Evolutionary conservation across 495 filamentous ascomycete species (phyloP).

Genomic region (Penicillium tannophilum): DNA sequence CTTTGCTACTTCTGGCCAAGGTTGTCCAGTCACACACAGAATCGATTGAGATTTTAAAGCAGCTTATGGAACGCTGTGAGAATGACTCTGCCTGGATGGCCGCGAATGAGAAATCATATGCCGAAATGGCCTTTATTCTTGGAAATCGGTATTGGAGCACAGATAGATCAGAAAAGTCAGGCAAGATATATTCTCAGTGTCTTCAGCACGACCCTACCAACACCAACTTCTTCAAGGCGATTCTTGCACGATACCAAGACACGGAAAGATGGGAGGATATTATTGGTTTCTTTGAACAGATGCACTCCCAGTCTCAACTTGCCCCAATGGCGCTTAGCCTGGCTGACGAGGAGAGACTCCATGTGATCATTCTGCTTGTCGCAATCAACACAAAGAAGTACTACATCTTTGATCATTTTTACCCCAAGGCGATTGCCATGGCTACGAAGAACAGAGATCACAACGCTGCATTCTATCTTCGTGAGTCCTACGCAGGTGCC

Average conservation of each 20-base stretch:
- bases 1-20: slow-evolving; percentile 3
- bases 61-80: slow-evolving; percentile 2
- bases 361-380: slow-evolving; percentile 1
- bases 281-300: slow-evolving; percentile 2
- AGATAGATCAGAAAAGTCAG: background rate
- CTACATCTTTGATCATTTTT: background rate
- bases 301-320: background rate
- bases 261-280: slow-evolving; percentile 1
- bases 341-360: background rate
- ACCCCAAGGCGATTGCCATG: slow-evolving; percentile 1
- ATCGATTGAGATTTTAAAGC: slow-evolving; percentile 10
- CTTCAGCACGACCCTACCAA: background rate
- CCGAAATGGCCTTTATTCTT: slow-evolving; percentile 16
- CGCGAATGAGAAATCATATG: background rate
- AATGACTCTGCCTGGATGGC: slow-evolving; percentile 4
- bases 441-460: background rate
- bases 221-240: background rate
- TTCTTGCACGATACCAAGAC: slow-evolving; percentile 2
- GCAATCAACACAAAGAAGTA: slow-evolving; percentile 4
- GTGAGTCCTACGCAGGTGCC: background rate
- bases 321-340: slow-evolving; percentile 1
- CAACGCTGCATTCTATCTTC: slow-evolving; percentile 1
- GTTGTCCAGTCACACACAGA: slow-evolving; percentile 10
- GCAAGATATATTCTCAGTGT: background rate
- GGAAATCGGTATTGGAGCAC: slow-evolving; percentile 1